Evolutionary conservation across 108 stramenopile genomes (phyloP).

Genomic region (Licmophora abbreviata): DNA sequence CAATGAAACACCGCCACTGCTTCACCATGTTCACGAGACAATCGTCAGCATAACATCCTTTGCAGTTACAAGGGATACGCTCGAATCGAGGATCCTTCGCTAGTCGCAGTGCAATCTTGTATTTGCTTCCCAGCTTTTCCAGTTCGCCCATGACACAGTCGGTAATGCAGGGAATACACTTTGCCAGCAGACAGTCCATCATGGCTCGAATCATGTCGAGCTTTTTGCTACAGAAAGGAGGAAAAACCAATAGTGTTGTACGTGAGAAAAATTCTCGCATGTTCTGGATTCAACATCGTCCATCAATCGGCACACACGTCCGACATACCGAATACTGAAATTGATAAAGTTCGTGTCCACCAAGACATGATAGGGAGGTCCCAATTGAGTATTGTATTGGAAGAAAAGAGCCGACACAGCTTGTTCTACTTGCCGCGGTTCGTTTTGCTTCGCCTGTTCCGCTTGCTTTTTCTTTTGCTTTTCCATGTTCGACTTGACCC

Average conservation of each 20-base stretch:
- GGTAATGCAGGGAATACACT: constrained; percentile 95
- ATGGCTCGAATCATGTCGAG: constrained; percentile 96
- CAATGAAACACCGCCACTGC: constrained; percentile 96
- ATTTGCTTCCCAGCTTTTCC: constrained; percentile 96
- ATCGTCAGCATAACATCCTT: constrained; percentile 96
- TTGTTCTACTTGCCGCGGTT: constrained; percentile 80
- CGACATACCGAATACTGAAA: constrained; percentile 83
- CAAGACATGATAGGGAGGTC: constrained; percentile 96
- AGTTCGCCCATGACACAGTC: constrained; percentile 99
- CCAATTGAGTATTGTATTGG: constrained; percentile 94
- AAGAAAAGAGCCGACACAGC: constrained; percentile 92
- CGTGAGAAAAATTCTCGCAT: constrained; percentile 8
- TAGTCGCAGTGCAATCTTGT: constrained; percentile 92
- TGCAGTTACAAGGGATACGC: constrained; percentile 87
- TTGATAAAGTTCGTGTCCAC: constrained; percentile 99
- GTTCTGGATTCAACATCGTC: not conserved
- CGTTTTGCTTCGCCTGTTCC: constrained; percentile 36
- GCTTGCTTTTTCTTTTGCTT: constrained; percentile 44
- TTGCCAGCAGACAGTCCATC: constrained; percentile 99
- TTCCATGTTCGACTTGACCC: constrained; percentile 67
- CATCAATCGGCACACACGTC: not conserved
- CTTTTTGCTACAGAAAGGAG: constrained; percentile 74
- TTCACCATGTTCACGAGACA: constrained; percentile 70
- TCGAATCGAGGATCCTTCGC: constrained; percentile 97
- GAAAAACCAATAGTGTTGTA: constrained; percentile 3